A percentile compares a stretch with the other conserved stretches of the same genome.
These are phyloP conservation scores for Ceraceosorus guamensis DNA, from an alignment of 1,284 basidiomycete genomes.

Conservation along the genomic window DNA sequence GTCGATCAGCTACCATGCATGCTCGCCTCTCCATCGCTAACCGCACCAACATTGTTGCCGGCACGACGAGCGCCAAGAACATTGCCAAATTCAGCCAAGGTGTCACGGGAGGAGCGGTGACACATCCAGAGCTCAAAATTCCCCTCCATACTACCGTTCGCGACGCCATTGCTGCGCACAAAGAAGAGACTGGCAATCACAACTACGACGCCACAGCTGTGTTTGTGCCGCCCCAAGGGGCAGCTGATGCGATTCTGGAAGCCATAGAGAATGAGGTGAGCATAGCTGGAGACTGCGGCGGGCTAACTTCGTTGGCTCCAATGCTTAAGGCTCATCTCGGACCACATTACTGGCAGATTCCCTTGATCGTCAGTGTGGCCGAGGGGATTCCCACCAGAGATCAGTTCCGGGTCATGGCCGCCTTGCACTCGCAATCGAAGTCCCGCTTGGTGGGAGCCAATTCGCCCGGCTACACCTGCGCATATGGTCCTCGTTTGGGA, in stretches of 20 bases:
- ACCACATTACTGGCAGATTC: too few species aligned
- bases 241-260: conserved; percentile 34
- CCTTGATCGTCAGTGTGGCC: conserved; percentile 29
- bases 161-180: too few species aligned
- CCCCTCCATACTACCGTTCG: background rate
- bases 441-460: conserved; percentile 29
- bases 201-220: conserved; percentile 27
- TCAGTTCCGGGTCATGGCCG: conserved; percentile 31
- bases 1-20: background rate
- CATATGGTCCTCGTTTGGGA: conserved; percentile 9
- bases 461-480: conserved; percentile 33
- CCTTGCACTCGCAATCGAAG: conserved; percentile 25
- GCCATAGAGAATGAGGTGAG: conserved; percentile 30
- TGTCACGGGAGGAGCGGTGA: too few species aligned
- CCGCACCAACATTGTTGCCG: background rate
- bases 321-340: too few species aligned
- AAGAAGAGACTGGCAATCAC: too few species aligned
- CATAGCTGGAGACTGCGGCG: too few species aligned
- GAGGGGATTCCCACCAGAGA: conserved; percentile 33
- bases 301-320: too few species aligned
- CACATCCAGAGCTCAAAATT: background rate
- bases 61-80: background rate
- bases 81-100: too few species aligned
- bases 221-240: conserved; percentile 28
- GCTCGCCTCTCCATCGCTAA: background rate